Evolutionary conservation across 2,329 filamentous ascomycete species (phyloP), one percentile per base, ranked within the genome.

Genomic region (Fusarium papillatum): DNA sequence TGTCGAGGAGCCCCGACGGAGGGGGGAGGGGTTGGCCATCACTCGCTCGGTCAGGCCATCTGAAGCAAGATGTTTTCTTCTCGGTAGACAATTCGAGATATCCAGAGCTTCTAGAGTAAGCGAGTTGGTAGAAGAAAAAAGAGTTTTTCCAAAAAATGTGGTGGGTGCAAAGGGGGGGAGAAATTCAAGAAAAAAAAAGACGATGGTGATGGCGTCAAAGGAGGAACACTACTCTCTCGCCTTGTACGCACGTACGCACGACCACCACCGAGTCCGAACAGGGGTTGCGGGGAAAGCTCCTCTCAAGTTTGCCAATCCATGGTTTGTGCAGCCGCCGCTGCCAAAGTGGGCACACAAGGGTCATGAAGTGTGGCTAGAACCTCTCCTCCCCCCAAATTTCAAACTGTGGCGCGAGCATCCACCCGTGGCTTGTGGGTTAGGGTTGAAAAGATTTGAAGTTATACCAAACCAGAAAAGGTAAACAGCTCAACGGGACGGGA

Each of bases 21-120:
- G 64, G 70, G 78, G 76, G 69, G 76, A 74, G 74, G 78, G 73
- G 62, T 73, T 75, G 78, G 78, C 78, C 78, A 80, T 80, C 71
- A 70, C 69, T 72, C 69, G 59, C 68, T 67, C 64, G 65, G 68
- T 80, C 76, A 80, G 72, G 78, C 78, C 78, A 80, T 80, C 61
- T 73, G 75, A 74, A 68, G 46, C 61, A 61, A 67, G 24, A 26
- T 61, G 24, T 41, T 38, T 24, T 39, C 31, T 36, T 36, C 38
- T 39, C 16, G 46, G 17, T 48, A 43, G 16, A 14, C n/a, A 39
- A 36, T 38, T 64, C 13, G 26, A n/a, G 4, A 17, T 36, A 29
- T 50, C 53, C 14, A 59, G 38, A 17, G n/a, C 38, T 34, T 19
- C n/a, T 14, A n/a, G 48, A 24, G 19, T 5, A n/a, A 55, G 10